These are phyloP conservation scores for Boletus eberwhitei DNA, from an alignment of 768 basidiomycete species.

Conservation along the genomic window DNA sequence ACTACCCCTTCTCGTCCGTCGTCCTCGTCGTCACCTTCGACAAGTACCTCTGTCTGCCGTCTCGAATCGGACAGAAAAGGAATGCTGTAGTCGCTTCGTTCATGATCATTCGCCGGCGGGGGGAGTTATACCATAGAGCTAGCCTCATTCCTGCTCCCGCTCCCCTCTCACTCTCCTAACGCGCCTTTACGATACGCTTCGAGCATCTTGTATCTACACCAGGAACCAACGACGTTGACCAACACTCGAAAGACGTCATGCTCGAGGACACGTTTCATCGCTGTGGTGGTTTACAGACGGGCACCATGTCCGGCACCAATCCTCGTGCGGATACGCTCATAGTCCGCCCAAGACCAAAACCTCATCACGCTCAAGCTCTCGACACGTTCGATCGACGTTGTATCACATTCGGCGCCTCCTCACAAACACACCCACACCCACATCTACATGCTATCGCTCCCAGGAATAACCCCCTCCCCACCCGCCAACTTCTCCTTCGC, in stretches of 20 bases:
- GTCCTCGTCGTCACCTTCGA: not conserved
- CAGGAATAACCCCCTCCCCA: constrained; percentile 15
- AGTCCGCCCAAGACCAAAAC: not conserved
- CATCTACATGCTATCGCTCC: constrained; percentile 26
- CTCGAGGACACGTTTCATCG: no score
- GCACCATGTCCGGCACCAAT: not conserved
- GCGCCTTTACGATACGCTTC: no score
- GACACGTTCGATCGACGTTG: not conserved
- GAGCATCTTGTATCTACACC: not conserved
- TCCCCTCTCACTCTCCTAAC: no score
- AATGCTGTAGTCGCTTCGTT: not conserved
- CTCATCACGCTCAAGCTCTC: not conserved
- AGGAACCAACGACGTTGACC: not conserved
- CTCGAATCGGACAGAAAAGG: not conserved
- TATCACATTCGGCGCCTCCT: not conserved
- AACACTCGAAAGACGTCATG: no score
- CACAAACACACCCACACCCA: not conserved
- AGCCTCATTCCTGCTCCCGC: not conserved
- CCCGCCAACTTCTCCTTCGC: constrained; percentile 25
- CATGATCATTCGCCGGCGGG: not conserved
- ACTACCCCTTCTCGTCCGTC: not conserved
- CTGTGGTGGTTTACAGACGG: not conserved
- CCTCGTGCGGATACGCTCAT: not conserved
- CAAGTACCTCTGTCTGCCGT: no score
- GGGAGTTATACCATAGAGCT: not conserved